Percentiles rank a stretch among this genome's conserved stretches.
phyloP scores from a whole-genome alignment of 106 monocot species.

The Posidonia australis region DNA sequence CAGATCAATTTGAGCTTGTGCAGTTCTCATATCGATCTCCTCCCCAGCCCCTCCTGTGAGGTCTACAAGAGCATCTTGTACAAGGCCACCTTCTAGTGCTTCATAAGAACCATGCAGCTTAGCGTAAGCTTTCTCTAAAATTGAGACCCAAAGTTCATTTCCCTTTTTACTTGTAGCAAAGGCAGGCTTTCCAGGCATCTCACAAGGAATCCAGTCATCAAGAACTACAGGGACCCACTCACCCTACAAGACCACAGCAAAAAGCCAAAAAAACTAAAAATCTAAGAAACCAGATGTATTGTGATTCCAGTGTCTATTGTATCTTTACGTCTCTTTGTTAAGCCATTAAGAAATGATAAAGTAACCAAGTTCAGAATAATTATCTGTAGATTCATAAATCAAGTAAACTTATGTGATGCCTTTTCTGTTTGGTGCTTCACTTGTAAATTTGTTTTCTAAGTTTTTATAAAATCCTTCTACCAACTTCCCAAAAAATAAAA shows the following conservation, averaged over 20 bases:
- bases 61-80: conserved; percentile 99
- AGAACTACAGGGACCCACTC: conserved; percentile 97
- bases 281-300: no score
- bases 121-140: conserved; percentile 97
- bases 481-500: no score
- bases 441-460: no score
- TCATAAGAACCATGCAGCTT: conserved; percentile 98
- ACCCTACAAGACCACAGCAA: conserved; percentile 38
- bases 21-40: conserved; percentile 94
- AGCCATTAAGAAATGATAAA: no score
- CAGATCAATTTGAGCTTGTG: conserved; percentile 91
- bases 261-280: neutral
- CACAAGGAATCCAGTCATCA: conserved; percentile 99
- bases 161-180: conserved; percentile 91
- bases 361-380: no score
- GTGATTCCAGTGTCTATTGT: no score
- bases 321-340: no score
- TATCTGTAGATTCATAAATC: no score
- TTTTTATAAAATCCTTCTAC: no score
- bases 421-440: no score
- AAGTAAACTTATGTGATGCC: no score
- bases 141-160: conserved; percentile 96
- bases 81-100: conserved; percentile 95
- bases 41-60: conserved; percentile 98
- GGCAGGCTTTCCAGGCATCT: conserved; percentile 85